Percentiles rank a stretch among this genome's conserved stretches.
Conservation (phyloP, 1,284 basidiomycete species). For the Trametes hirsuta region DNA sequence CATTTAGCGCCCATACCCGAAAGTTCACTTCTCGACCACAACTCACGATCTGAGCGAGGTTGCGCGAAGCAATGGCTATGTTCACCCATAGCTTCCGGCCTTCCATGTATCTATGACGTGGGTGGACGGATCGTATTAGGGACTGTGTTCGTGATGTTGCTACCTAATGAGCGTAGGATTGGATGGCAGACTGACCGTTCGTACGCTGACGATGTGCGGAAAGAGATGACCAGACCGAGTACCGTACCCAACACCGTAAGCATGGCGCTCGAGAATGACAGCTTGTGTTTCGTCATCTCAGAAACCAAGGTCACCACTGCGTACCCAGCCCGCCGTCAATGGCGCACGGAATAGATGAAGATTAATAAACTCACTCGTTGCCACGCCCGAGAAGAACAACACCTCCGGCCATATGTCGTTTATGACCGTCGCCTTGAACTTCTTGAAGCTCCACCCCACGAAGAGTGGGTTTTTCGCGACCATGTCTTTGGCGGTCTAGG, state of each 20-base stretch:
- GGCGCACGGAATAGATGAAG: neutral
- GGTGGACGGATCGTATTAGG: neutral
- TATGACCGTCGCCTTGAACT: conserved; percentile 62
- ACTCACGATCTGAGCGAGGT: conserved; percentile 55
- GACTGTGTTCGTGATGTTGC: neutral
- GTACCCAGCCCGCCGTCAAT: neutral
- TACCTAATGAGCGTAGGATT: no score
- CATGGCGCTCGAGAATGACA: conserved; percentile 47
- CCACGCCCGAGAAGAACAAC: conserved; percentile 54
- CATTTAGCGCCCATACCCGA: neutral
- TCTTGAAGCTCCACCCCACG: conserved; percentile 41
- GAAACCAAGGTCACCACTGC: conserved; percentile 59
- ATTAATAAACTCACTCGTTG: conserved; percentile 48
- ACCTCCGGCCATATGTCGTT: conserved; percentile 69
- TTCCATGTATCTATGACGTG: conserved; percentile 52
- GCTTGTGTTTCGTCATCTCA: conserved; percentile 43
- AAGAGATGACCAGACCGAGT: conserved; percentile 43
- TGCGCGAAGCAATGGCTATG: conserved; percentile 55
- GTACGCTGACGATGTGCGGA: conserved; percentile 57
- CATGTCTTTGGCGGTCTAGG: conserved; percentile 21
- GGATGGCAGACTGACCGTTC: conserved; percentile 53
- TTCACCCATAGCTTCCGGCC: conserved; percentile 67
- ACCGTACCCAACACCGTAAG: conserved; percentile 47
- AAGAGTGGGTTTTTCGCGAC: conserved; percentile 36
- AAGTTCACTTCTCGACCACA: neutral